These are phyloP conservation scores for Pichia thaimueangensis DNA, from an alignment of 805 yeast species.

Conservation along the genomic window DNA sequence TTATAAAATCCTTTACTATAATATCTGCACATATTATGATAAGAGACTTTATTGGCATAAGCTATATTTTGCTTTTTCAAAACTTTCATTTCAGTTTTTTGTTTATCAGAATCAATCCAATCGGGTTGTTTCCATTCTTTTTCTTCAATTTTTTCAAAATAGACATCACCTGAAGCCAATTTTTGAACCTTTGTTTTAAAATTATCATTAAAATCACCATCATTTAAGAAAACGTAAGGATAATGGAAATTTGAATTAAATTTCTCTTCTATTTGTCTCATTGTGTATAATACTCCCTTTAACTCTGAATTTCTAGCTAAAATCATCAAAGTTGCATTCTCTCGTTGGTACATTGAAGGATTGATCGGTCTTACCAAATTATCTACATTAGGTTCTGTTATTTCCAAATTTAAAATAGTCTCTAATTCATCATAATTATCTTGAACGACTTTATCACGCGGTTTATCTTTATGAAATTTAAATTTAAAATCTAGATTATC, in stretches of 20 bases:
- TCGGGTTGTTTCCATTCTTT: slow-evolving; percentile 44
- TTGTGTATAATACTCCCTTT: slow-evolving; percentile 41
- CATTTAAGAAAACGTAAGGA: slow-evolving; percentile 78
- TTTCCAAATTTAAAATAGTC: slow-evolving; percentile 30
- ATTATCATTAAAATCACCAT: slow-evolving; percentile 51
- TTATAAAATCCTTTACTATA: slow-evolving; percentile 60
- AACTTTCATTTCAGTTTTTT: slow-evolving; percentile 31
- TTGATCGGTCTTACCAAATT: slow-evolving; percentile 26
- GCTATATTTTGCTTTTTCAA: slow-evolving; percentile 38
- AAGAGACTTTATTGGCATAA: slow-evolving; percentile 55
- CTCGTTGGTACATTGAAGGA: slow-evolving; percentile 31
- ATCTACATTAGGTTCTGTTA: slow-evolving; percentile 43
- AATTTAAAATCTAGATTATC: slow-evolving; percentile 2
- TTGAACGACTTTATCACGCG: slow-evolving; percentile 29
- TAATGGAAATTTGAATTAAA: slow-evolving; percentile 69
- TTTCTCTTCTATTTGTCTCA: slow-evolving; percentile 51
- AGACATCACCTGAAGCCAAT: slow-evolving; percentile 37
- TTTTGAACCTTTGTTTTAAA: slow-evolving; percentile 44
- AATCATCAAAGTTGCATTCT: slow-evolving; percentile 70
- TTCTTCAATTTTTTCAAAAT: slow-evolving; percentile 46
- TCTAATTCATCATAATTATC: slow-evolving; percentile 35
- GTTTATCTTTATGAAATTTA: slow-evolving; percentile 4
- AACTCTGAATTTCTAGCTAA: slow-evolving; percentile 67
- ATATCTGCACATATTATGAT: slow-evolving; percentile 83
- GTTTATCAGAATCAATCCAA: slow-evolving; percentile 33